Base-by-base conservation (phyloP, 2,329 filamentous ascomycete species). In the Zarea fungicola region DNA sequence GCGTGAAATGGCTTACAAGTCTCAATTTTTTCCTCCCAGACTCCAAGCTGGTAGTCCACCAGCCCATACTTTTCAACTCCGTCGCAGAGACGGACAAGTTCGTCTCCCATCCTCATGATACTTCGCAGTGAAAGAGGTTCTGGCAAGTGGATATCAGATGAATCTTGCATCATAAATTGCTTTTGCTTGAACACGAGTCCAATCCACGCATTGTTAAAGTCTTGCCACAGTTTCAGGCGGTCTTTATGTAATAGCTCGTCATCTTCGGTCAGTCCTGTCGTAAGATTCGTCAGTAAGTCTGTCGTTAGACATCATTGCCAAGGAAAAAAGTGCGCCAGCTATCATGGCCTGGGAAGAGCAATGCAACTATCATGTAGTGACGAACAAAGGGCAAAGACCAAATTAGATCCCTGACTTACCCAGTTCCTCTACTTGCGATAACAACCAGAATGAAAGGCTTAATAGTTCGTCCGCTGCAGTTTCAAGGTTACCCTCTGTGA, bases 21-120 rank as follows among this genome's bases (percentile, higher is more conserved):
- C 58, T 93, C 80, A 58, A 97, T 96, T 62, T 88, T 83, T 63
- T 97, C 91, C 68, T 97, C 93, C 81, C 89, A 95, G 22, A 97
- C 88, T 8, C 93, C 93, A 71, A 96, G 95, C 61, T 97, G 87
- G 65, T 97, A 99, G 69, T 99, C 93, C 10, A 99, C 89, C 41
- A 99, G 72, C n/a, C 93, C 93, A 62, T 95, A 85, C 56, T 86
- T 84, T 66, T 97, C 92, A 54, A 97, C 80, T 43, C 80, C 80
- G 63, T 97, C 90, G 63, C 91, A 95, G 43, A 96, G 74, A 43
- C 83, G 79, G 49, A 95, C 78, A 25, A 99, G 69, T 59, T 95
- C 86, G 48, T 85, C 84, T 11, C 88, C 89, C 79, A 97, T 84
- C 56, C 83, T 84, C 59, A 87, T 82, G 42, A 97, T 74, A 21